A percentile compares a stretch with the other conserved stretches of the same genome.
phyloP scores from a whole-genome alignment of 2,329 filamentous ascomycete genomes.

The Colletotrichum filicis region DNA sequence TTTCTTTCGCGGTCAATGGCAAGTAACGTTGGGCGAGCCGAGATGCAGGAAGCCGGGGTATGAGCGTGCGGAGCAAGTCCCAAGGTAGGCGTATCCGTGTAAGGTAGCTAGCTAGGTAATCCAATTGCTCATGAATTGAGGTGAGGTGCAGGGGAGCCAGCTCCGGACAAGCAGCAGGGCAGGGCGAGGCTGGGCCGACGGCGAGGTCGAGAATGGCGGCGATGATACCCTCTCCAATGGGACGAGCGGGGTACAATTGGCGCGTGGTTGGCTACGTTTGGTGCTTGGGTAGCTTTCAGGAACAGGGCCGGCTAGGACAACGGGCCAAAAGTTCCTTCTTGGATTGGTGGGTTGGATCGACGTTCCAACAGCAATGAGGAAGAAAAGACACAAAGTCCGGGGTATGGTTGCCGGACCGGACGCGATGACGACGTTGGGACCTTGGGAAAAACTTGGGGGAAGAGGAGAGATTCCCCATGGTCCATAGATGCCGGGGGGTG shows the following conservation, averaged over 20 bases:
- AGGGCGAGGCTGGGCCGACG: conserved; percentile 4
- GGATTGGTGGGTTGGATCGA: background rate
- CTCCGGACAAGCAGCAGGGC: conserved; percentile 17
- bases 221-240: conserved; percentile 31
- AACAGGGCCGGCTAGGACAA: conserved; percentile 7
- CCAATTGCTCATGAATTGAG: background rate
- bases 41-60: background rate
- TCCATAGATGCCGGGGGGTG: no score
- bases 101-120: background rate
- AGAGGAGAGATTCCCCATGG: background rate
- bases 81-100: background rate
- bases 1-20: conserved; percentile 2
- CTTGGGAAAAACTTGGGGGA: background rate
- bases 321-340: conserved; percentile 15
- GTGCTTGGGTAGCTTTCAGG: conserved; percentile 10
- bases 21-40: conserved; percentile 1
- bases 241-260: conserved; percentile 23
- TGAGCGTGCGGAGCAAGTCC: background rate
- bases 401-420: conserved; percentile 13
- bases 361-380: conserved; percentile 3
- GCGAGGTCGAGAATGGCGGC: conserved; percentile 3
- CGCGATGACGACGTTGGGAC: conserved; percentile 27
- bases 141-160: conserved; percentile 7
- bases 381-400: conserved; percentile 10
- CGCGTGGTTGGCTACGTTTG: background rate